Evolutionary conservation across 179 eudicot genomes (phyloP), one percentile per base, ranked within the genome.

Genomic region (Sideroxylon spinosum): DNA sequence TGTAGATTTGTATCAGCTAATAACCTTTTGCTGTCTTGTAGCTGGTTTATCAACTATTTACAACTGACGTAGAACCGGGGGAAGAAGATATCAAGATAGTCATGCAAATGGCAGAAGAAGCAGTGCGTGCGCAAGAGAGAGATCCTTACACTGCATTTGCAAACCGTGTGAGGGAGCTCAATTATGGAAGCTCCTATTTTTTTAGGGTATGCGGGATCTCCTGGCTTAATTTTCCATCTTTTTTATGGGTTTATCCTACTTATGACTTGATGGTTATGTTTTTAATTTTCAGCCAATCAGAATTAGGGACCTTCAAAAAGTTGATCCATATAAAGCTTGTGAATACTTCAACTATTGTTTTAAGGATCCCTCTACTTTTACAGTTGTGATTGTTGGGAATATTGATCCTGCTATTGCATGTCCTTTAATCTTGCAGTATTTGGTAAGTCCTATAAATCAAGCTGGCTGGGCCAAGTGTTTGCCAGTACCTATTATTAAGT

Each of bases 91-190:
- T 89, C 52, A 93, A 88, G 82, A 88, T 90, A 76, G 95, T 93
- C 78, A 92, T 93, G 95, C 92, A 93, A 88, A 93, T 93, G 97
- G 88, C 95, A 76, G 91, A 89, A 86, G 98, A 93, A 85, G 85
- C 93, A 37, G 85, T 93, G 62, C 97, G 89, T 79, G 97, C 98
- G 84, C 98, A 90, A 79, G 97, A 93, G 78, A 92, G 98, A 88
- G 98, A 93, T 86, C 98, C 98, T 78, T 84, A 84, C 81, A 92
- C 97, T 77, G 93, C 93, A 65, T 93, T 93, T 89, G 77, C 90
- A 72, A 89, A 90, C 80, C 93, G 97, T 78, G 97, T 92, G 80
- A 88, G 93, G 83, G 97, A 89, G 86, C 88, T 93, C 81, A 93
- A 92, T 82, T 93, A 93, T 82, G 98, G 98, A 56, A 89, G 88